Evolutionary conservation across 805 yeast genomes (phyloP), one percentile per base, ranked within the genome.

Genomic region (Kodamaea kaohsiungensis): DNA sequence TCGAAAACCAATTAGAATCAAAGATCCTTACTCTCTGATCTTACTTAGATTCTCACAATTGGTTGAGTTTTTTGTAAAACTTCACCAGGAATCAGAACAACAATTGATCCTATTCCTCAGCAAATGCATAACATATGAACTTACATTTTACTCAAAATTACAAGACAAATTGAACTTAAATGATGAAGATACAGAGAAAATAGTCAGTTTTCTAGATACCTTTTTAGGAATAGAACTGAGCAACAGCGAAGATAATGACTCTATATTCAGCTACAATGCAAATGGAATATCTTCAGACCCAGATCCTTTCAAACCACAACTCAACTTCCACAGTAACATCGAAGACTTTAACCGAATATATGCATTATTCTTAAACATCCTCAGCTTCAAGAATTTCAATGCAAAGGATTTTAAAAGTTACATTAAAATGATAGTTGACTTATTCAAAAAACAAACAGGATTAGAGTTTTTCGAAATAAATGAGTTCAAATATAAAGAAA

Each of bases 161-260:
- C 61, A 59, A 19, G 42, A 59, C 38, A 52, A 57, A 15, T 48
- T 64, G 45, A 61, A 62, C 22, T 17, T 63, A 15, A 48, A 52
- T 15, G 59, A 62, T 12, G 60, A 61, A 17, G 66, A 65, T 43
- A 63, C 71, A 7, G 60, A 61, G n/a, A 50, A 59, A 35, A 57
- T 68, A 8, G 65, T 61, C 2, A 48, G 49, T 2, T 58, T 61
- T 6, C 46, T 67, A 39, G 71, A 68, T 48, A 50, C 52, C 7
- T 56, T 65, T 35, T 55, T 65, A 4, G 53, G 45, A 13, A 48
- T 43, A 2, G 54, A 52, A n/a, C 48, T 13, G 13, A 39, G 18
- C 25, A 22, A 22, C 6, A 22, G 25, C 22, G 55, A 42, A 7
- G 47, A 53, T 27, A 53, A 56, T 3, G 65, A 65, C 43, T 56